Conservation (phyloP, 805 yeast genomes). For the Maudiozyma bulderi region DNA sequence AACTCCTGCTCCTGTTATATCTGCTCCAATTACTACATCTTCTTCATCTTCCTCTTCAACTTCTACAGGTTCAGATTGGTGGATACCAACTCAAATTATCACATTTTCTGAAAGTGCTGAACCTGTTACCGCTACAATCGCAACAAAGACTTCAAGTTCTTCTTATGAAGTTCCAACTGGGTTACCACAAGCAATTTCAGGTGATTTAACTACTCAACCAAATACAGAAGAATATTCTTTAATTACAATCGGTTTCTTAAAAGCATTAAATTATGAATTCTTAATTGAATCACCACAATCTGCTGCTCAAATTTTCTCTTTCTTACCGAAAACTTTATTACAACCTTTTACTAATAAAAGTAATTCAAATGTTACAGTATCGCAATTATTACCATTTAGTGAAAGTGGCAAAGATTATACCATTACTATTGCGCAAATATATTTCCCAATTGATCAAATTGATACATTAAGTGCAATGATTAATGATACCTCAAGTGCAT, state of each 20-base stretch:
- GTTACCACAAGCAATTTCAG: constrained; percentile 33
- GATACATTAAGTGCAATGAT: constrained; percentile 41
- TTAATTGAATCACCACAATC: constrained; percentile 78
- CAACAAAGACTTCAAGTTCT: constrained; percentile 8
- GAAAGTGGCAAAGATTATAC: constrained; percentile 49
- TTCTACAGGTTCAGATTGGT: constrained; percentile 9
- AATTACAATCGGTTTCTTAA: constrained; percentile 42
- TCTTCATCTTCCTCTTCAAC: neutral
- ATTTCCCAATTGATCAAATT: constrained; percentile 54
- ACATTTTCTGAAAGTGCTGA: constrained; percentile 26
- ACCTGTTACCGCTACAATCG: neutral
- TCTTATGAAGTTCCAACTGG: constrained; percentile 34
- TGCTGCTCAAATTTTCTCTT: constrained; percentile 58
- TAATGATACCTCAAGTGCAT: constrained; percentile 44
- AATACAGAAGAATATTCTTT: constrained; percentile 17
- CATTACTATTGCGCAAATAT: constrained; percentile 81
- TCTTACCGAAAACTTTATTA: constrained; percentile 61
- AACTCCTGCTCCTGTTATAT: neutral
- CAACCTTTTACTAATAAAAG: constrained; percentile 42
- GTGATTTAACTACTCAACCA: constrained; percentile 29
- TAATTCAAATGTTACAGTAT: constrained; percentile 45
- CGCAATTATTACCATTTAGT: constrained; percentile 66
- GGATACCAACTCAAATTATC: constrained; percentile 39
- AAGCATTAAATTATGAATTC: constrained; percentile 75
- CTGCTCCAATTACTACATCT: neutral